Evolutionary conservation across 2,329 filamentous ascomycete genomes (phyloP).

Genomic region (Penicillium sp.): DNA sequence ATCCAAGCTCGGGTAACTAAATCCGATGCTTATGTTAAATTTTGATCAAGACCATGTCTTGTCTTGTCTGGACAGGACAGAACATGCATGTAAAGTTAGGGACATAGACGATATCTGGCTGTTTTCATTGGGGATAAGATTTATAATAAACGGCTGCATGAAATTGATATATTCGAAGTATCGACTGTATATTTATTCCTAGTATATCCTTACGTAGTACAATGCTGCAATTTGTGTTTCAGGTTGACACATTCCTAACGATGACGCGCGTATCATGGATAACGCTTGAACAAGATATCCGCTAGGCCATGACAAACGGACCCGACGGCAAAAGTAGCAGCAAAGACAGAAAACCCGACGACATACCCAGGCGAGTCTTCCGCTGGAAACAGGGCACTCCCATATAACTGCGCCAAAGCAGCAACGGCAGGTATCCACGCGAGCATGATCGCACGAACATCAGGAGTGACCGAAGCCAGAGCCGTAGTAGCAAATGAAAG

Average conservation of each 20-base stretch:
- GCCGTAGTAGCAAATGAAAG: slow-evolving; percentile 4
- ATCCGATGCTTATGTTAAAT: slow-evolving; percentile 8
- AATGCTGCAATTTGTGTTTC: not conserved
- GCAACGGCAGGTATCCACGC: slow-evolving; percentile 2
- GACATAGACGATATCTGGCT: slow-evolving; percentile 14
- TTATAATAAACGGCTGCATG: slow-evolving; percentile 9
- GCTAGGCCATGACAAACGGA: not conserved
- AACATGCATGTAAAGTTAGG: slow-evolving; percentile 21
- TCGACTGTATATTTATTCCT: not conserved
- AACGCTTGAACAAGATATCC: slow-evolving; percentile 6
- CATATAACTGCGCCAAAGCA: slow-evolving; percentile 6
- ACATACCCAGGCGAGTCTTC: slow-evolving; percentile 4
- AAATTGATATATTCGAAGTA: slow-evolving; percentile 1
- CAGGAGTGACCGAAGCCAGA: slow-evolving; percentile 1
- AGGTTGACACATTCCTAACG: not conserved
- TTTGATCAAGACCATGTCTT: slow-evolving; percentile 17
- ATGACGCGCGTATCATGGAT: not conserved
- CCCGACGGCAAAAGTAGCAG: slow-evolving; percentile 3
- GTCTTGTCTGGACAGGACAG: slow-evolving; percentile 13
- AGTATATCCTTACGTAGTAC: not conserved
- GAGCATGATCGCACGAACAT: slow-evolving; percentile 5
- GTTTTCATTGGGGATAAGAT: slow-evolving; percentile 1
- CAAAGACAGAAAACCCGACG: slow-evolving; percentile 4
- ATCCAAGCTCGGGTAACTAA: slow-evolving; percentile 3
- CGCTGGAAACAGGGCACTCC: slow-evolving; percentile 4